Evolutionary conservation across 192 early-diverging fungal genomes (phyloP), one percentile per base, ranked within the genome.

Genomic region (Chytriomyces sp.): DNA sequence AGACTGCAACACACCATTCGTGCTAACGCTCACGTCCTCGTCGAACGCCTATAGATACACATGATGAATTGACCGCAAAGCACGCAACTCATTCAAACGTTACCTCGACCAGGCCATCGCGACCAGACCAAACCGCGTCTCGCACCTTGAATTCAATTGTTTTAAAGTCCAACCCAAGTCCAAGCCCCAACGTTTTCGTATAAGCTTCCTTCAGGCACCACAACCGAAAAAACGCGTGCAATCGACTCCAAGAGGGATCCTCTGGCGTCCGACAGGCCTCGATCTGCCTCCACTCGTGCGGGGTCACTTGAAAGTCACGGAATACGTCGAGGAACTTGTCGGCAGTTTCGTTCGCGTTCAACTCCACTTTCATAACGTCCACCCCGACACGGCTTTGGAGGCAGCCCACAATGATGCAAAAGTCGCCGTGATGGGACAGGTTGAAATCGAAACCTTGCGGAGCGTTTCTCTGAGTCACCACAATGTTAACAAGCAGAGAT

Each of bases 121-220:
- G 7, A n/a, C 45, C 64, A 16, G 66, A 50, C 74, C 74, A 76
- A 26, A 64, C 24, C 5, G 3, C 16, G 66, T 64, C 26, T 50
- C 23, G 9, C 46, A 50, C 24, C 24, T 11, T 24, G 45, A 76
- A 65, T 26, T 76, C 63, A 8, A 76, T 23, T 26, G 62, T 76
- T 50, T 35, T 26, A n/a, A 76, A 64, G 67, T 76, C 74, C 45
- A 76, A 23, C 47, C 35, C 44, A 16, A 76, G 45, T 16, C 74
- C 74, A n/a, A 76, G 26, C 43, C 74, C 74, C 18, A 76, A 10
- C 11, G 62, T 48, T 44, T 76, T 76, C 9, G 64, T 67, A 49
- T 76, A 76, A 28, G 43, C 35, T 45, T 76, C 74, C 62, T 76
- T 76, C 64, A 76, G 10, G n/a, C 63, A 64, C 74, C 74, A 76